phyloP scores from a whole-genome alignment of 2,329 filamentous ascomycete genomes.

The Penicillium sp. region DNA sequence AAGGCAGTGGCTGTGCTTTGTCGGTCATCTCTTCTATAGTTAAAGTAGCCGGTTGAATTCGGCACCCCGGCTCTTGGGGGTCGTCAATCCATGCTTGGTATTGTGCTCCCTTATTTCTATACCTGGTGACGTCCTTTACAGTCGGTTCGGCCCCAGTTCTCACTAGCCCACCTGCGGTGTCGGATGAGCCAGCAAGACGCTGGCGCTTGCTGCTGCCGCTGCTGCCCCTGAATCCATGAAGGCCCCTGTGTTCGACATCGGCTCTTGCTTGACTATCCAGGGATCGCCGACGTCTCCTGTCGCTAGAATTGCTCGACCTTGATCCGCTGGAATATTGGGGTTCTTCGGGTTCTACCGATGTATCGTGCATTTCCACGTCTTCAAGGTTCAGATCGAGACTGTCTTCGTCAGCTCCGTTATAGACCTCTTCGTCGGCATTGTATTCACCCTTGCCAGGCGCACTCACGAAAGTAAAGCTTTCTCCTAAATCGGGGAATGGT shows the following conservation, averaged over 20 bases:
- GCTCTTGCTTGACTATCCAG: background rate
- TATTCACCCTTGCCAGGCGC: background rate
- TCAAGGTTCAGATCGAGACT: background rate
- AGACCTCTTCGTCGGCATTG: background rate
- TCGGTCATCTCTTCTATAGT: background rate
- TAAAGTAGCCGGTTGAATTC: background rate
- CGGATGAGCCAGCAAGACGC: background rate
- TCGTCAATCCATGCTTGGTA: constrained; percentile 4
- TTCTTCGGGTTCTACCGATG: background rate
- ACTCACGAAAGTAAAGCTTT: background rate
- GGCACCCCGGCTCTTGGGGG: background rate
- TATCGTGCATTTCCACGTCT: background rate
- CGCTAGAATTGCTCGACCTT: background rate
- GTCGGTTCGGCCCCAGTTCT: background rate
- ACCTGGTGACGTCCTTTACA: background rate
- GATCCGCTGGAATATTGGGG: background rate
- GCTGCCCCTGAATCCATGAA: background rate
- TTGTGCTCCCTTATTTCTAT: background rate
- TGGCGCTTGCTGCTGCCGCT: background rate
- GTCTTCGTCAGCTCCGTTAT: background rate
- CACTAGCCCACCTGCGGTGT: background rate
- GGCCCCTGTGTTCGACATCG: background rate
- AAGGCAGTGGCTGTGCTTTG: background rate
- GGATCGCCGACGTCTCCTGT: background rate
- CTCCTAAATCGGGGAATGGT: background rate